Evolutionary conservation across 257 asterid species (phyloP).

Genomic region (Ligustrum vulgare): DNA sequence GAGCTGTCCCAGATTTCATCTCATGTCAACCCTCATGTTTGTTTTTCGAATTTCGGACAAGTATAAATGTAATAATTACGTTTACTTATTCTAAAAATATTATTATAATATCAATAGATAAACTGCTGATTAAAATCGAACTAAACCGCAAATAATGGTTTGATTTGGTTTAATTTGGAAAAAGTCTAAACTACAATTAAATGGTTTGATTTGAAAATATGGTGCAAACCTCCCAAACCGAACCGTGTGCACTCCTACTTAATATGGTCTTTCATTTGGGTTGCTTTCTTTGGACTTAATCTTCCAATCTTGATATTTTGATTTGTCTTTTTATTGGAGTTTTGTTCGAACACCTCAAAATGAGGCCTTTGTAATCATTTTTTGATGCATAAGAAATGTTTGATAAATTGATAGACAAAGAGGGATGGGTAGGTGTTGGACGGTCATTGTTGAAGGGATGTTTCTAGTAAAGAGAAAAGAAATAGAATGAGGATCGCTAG

Average conservation of each 20-base stretch:
- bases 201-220: no score
- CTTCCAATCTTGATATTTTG: neutral
- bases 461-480: conserved; percentile 6
- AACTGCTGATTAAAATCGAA: no score
- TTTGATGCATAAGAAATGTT: neutral
- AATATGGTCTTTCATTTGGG: neutral
- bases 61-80: no score
- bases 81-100: no score
- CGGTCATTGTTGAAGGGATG: neutral
- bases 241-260: neutral
- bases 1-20: conserved; percentile 25
- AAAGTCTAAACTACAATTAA: no score
- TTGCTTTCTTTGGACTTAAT: neutral
- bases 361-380: conserved; percentile 10
- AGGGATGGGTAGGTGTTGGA: neutral
- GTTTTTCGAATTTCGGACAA: no score
- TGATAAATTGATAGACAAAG: neutral
- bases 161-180: no score
- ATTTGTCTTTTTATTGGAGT: neutral
- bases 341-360: neutral
- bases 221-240: no score
- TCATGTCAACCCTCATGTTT: conserved; percentile 29
- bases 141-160: no score
- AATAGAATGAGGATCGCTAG: neutral
- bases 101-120: no score